These are phyloP conservation scores for Penicillium parvum DNA, from an alignment of 495 filamentous ascomycete genomes.

Conservation along the genomic window DNA sequence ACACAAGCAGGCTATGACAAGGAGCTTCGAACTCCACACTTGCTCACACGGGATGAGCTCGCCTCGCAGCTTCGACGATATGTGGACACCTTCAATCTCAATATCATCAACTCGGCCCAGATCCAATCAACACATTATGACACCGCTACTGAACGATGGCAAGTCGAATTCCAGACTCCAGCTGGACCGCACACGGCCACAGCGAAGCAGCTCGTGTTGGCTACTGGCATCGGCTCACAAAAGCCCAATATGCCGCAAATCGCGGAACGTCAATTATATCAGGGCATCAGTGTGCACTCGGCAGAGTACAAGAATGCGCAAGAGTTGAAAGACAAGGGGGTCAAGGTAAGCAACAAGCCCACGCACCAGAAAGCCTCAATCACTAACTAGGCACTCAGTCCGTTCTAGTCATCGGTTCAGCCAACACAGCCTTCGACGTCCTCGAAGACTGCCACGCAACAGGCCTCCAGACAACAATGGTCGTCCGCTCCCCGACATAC, in stretches of 20 bases:
- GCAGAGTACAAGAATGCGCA: constrained; percentile 24
- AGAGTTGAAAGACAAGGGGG: constrained; percentile 10
- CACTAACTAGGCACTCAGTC: constrained; percentile 15
- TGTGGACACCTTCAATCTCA: constrained; percentile 33
- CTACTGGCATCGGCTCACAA: constrained; percentile 28
- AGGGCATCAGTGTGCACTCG: constrained; percentile 35
- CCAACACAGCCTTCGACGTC: constrained; percentile 47
- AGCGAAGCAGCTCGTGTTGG: constrained; percentile 28
- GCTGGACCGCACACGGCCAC: constrained; percentile 7
- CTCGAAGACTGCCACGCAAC: constrained; percentile 40
- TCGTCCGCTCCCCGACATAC: constrained; percentile 33
- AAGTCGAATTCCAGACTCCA: constrained; percentile 18
- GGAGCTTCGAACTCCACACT: constrained; percentile 24
- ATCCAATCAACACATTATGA: constrained; percentile 28
- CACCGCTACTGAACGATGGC: constrained; percentile 23
- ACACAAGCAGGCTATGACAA: constrained; percentile 14
- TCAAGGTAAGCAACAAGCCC: constrained; percentile 5
- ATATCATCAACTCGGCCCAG: constrained; percentile 22
- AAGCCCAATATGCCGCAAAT: constrained; percentile 25
- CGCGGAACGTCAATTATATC: constrained; percentile 20
- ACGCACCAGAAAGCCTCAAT: neutral
- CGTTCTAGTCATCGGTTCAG: constrained; percentile 40
- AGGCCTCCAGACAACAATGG: constrained; percentile 36
- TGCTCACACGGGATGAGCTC: constrained; percentile 33
- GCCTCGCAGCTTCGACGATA: constrained; percentile 31